phyloP scores from a whole-genome alignment of 2,329 filamentous ascomycete genomes.

The Trichoderma endophyticum region DNA sequence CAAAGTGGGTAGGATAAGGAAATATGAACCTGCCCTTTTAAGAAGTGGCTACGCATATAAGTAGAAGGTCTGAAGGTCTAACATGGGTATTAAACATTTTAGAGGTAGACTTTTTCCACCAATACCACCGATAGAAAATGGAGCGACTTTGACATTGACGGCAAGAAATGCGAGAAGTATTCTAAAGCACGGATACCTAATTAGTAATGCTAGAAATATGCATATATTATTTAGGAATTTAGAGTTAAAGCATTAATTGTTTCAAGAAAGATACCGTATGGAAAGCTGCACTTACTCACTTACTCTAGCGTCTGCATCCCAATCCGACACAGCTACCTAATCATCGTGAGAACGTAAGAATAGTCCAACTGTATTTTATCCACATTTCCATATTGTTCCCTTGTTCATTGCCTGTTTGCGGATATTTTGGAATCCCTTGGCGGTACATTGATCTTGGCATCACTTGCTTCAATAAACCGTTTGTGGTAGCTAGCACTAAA shows the following conservation, averaged over 20 bases:
- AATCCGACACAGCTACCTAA: neutral
- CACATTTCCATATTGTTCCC: neutral
- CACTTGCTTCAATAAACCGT: neutral
- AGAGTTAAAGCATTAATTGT: neutral
- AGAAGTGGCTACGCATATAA: neutral
- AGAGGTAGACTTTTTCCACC: neutral
- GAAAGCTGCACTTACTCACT: neutral
- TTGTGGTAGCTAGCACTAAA: neutral
- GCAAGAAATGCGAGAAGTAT: neutral
- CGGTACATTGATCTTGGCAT: neutral
- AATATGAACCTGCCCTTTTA: neutral
- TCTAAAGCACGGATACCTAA: neutral
- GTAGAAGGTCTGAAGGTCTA: no score
- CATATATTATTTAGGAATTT: neutral
- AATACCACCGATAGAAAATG: neutral
- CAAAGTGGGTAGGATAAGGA: neutral
- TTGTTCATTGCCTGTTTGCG: neutral
- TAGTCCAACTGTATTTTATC: neutral
- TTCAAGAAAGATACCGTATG: neutral
- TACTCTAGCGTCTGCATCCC: neutral
- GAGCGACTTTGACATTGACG: neutral
- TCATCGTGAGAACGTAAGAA: neutral
- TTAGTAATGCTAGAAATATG: neutral
- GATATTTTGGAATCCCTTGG: neutral
- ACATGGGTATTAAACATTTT: neutral